These are phyloP conservation scores for Linum trigynum DNA, from an alignment of 345 rosid genomes.

Conservation along the genomic window DNA sequence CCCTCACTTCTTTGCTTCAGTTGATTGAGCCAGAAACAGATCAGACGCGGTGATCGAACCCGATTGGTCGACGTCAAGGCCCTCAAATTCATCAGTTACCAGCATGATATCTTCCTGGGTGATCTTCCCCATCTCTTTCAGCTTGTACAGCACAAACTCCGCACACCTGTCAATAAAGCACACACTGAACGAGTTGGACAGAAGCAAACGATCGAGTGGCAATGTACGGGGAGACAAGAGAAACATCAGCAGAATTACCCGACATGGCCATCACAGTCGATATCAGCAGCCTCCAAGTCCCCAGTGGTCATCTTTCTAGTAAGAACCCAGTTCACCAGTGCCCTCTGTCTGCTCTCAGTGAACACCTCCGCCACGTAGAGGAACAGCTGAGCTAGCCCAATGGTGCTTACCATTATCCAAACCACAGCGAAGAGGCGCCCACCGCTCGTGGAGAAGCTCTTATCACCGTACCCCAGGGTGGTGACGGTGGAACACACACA, in stretches of 20 bases:
- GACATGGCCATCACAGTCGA: slow-evolving; percentile 58
- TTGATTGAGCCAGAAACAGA: slow-evolving; percentile 27
- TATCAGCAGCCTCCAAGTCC: slow-evolving; percentile 86
- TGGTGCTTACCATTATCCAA: slow-evolving; percentile 60
- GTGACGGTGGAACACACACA: slow-evolving; percentile 80
- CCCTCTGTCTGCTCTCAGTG: slow-evolving; percentile 52
- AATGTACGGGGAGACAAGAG: background rate
- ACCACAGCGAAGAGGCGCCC: slow-evolving; percentile 66
- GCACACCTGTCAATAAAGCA: slow-evolving; percentile 34
- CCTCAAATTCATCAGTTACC: slow-evolving; percentile 63
- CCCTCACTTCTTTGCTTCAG: slow-evolving; percentile 13
- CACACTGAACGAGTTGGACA: background rate
- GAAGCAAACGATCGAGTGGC: background rate
- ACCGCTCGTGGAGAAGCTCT: slow-evolving; percentile 43
- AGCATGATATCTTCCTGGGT: slow-evolving; percentile 51
- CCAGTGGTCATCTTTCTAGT: slow-evolving; percentile 38
- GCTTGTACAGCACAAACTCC: slow-evolving; percentile 63
- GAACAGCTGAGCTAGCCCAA: slow-evolving; percentile 58
- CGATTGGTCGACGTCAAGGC: slow-evolving; percentile 53
- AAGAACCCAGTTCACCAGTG: slow-evolving; percentile 64
- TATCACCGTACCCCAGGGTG: slow-evolving; percentile 78
- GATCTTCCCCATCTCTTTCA: slow-evolving; percentile 85
- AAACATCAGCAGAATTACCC: slow-evolving; percentile 33
- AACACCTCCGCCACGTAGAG: slow-evolving; percentile 55
- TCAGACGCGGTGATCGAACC: slow-evolving; percentile 39